Conservation (phyloP, 1,284 basidiomycete genomes). For the Leccinum angustisporum region DNA sequence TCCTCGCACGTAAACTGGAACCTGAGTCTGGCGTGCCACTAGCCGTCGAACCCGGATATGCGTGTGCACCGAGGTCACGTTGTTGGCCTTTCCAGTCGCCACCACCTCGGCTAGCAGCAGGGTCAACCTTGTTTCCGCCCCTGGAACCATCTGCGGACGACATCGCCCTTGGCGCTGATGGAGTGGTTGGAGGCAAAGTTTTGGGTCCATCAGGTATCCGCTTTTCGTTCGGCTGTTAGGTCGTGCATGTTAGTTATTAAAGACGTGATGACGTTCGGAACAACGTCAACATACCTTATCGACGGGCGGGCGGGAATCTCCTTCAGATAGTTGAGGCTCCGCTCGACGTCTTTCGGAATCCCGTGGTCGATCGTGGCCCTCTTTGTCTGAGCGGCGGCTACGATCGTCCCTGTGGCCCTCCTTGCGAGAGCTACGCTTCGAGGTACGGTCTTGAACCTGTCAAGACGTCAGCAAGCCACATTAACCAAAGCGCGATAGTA, state of each 20-base stretch:
- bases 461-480: constrained; percentile 18
- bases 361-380: constrained; percentile 59
- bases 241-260: constrained; percentile 7
- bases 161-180: constrained; percentile 75
- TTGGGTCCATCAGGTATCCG: constrained; percentile 58
- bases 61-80: constrained; percentile 32
- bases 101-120: constrained; percentile 37
- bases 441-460: constrained; percentile 60
- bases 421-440: constrained; percentile 73
- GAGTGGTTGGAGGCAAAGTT: constrained; percentile 54
- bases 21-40: constrained; percentile 23
- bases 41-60: constrained; percentile 23
- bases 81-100: constrained; percentile 35
- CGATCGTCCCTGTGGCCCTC: constrained; percentile 74
- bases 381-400: constrained; percentile 66
- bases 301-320: constrained; percentile 45
- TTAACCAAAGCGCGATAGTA: constrained; percentile 12
- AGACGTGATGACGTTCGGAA: background rate
- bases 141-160: constrained; percentile 42
- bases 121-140: constrained; percentile 36
- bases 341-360: constrained; percentile 67
- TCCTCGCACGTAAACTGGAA: constrained; percentile 61
- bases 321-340: constrained; percentile 56
- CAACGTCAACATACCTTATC: constrained; percentile 52
- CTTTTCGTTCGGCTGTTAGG: constrained; percentile 50